A percentile compares a stretch with the other conserved stretches of the same genome.
Evolutionary conservation across 2,329 filamentous ascomycete genomes (phyloP).

Genomic region (Colletotrichum sp.): DNA sequence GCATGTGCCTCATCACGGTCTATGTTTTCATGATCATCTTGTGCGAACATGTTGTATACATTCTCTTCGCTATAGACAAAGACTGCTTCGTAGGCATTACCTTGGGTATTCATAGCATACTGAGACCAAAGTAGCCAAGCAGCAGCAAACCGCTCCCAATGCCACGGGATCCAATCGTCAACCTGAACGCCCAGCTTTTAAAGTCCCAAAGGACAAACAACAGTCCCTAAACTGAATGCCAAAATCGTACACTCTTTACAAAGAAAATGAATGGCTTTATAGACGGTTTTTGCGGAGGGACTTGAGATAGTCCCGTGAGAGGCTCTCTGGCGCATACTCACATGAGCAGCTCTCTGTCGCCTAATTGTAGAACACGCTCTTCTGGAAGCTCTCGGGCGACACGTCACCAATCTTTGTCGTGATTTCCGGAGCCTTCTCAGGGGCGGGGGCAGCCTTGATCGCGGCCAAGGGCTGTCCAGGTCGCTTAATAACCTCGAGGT

Average conservation of each 20-base stretch:
- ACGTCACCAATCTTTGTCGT: slow-evolving; percentile 58
- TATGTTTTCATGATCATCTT: not conserved
- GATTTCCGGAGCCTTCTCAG: slow-evolving; percentile 27
- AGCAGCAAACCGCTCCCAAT: not conserved
- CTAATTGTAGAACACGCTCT: slow-evolving; percentile 64
- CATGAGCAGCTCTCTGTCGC: not conserved
- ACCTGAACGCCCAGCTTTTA: slow-evolving; percentile 25
- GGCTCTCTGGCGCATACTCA: not conserved
- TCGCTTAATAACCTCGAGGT: slow-evolving; percentile 76
- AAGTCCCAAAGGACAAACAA: not conserved
- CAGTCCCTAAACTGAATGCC: not conserved
- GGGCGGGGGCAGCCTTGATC: slow-evolving; percentile 52
- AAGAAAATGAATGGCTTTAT: not conserved
- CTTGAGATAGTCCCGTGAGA: not conserved
- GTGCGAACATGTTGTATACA: not conserved
- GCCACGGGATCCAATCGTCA: not conserved
- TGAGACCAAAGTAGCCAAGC: slow-evolving; percentile 13
- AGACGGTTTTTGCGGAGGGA: not conserved
- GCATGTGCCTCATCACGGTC: not conserved
- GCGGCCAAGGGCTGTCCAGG: slow-evolving; percentile 56
- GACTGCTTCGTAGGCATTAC: not conserved
- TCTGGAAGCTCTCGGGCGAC: slow-evolving; percentile 60
- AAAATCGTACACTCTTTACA: slow-evolving; percentile 15
- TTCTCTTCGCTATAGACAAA: not conserved
- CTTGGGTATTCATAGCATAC: slow-evolving; percentile 14